Evolutionary conservation across 495 filamentous ascomycete species (phyloP), one percentile per base, ranked within the genome.

Genomic region (Penicillium salamii): DNA sequence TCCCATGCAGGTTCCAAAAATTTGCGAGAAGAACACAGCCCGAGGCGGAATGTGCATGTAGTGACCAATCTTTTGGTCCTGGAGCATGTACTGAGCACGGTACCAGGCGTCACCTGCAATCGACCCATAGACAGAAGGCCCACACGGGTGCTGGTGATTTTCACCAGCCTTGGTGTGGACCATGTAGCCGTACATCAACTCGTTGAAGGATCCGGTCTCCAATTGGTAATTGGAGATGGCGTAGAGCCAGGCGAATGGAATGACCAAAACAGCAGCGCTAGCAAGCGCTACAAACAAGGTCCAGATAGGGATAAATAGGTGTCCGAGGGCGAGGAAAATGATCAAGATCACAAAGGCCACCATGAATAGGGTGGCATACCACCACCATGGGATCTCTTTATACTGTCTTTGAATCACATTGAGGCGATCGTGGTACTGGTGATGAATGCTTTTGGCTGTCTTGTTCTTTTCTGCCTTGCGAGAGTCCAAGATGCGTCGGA

Each of bases 161-260:
- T 47, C 50, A 7, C 72, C 62, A 6, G 72, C 69, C 41, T 55
- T 58, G 2, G 64, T 67, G 31, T 82, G 69, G 3, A 82, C 72
- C 78, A 83, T 79, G 32, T 76, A 75, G 20, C 79, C 77, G 42
- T 81, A 82, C 23, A 83, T 53, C 17, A 83, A 55, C 55, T 81
- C 77, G 40, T 81, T 80, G 60, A 79, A 78, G 1, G 75, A 77
- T 4, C 76, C 78, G 14, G 76, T 78, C 21, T 67, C 53, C 11
- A 83, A 62, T 42, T 79, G 75, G 50, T 74, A 81, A 55, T 78
- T 79, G 31, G 78, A 79, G 33, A 81, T 70, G 6, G 75, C 73
- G 46, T 80, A 82, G 2, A 82, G 68, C 74, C 77, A 82, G 13
- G 69, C 72, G 14, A 82, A 72, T 5, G 78, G 79, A 11, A 78